Evolutionary conservation across 2,329 filamentous ascomycete genomes (phyloP).

Genomic region (Fusarium circinatum): DNA sequence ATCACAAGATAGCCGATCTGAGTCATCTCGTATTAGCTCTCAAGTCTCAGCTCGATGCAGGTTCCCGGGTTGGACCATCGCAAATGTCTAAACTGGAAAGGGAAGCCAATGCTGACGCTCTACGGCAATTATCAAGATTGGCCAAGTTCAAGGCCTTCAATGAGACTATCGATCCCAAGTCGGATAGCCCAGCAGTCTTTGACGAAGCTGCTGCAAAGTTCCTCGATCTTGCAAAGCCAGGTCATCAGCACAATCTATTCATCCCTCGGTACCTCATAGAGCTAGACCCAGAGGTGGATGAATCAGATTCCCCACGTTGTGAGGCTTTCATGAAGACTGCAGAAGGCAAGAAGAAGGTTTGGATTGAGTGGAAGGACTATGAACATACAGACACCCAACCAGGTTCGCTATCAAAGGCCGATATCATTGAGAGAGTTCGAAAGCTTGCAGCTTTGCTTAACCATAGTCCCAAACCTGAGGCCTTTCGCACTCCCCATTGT

Average conservation of each 20-base stretch:
- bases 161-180: constrained; percentile 54
- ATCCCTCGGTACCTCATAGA: constrained; percentile 51
- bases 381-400: constrained; percentile 49
- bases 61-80: constrained; percentile 35
- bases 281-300: constrained; percentile 47
- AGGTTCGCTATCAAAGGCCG: constrained; percentile 52
- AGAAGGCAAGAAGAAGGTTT: constrained; percentile 53
- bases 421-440: constrained; percentile 57
- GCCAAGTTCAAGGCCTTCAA: constrained; percentile 65
- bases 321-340: constrained; percentile 52
- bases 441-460: constrained; percentile 60
- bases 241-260: constrained; percentile 47
- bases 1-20: constrained; percentile 58
- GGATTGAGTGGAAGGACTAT: constrained; percentile 64
- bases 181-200: constrained; percentile 41
- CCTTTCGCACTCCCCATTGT: constrained; percentile 62
- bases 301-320: constrained; percentile 50
- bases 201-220: constrained; percentile 53
- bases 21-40: constrained; percentile 58
- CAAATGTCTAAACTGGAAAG: constrained; percentile 50
- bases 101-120: constrained; percentile 52
- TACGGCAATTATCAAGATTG: constrained; percentile 55
- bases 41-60: constrained; percentile 54
- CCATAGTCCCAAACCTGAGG: constrained; percentile 58
- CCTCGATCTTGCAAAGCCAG: constrained; percentile 52